Evolutionary conservation across 768 basidiomycete genomes (phyloP), one percentile per base, ranked within the genome.

Genomic region (Leccinum olivaceopallidum): DNA sequence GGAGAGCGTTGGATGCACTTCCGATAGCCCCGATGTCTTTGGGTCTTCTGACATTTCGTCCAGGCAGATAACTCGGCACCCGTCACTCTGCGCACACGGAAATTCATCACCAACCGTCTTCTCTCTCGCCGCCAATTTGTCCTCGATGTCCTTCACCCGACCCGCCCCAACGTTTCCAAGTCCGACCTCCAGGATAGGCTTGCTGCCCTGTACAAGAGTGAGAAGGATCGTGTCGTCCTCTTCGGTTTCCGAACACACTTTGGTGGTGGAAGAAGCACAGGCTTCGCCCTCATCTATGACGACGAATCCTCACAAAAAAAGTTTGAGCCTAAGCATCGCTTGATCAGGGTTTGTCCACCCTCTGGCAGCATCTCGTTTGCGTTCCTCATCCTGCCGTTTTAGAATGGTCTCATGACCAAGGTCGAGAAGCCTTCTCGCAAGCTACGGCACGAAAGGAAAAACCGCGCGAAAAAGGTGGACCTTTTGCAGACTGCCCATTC

Each of bases 91-190:
- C 93, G 97, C 71, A 97, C 97, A 58, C 92, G 95, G 78, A 98
- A 99, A 84, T 98, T 98, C 83, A 92, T 98, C 79, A 97, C 95
- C 75, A 99, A 99, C 86, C 94, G 95, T 62, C 90, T 99, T 66
- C 82, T 99, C 55, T 87, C 92, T 68, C 92, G 97, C 69, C 92
- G 93, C 72, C 97, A 98, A 83, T 95, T 98, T 73, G 84, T 98
- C 68, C 84, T 98, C 66, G 94, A 95, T 68, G 85, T 96, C 67
- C 87, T 97, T 67, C 97, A 99, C 80, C 96, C 96, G n/a, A 89
- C 85, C 58, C 92, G 95, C 60, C 78, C 97, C 62, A 98, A 95
- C 76, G 92, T 98, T 74, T 88, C 96, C 72, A 94, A 92, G 79
- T 78, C 85, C 56, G 95, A 98, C 69, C 84, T 99, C 67, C 83